phyloP scores from a whole-genome alignment of 495 filamentous ascomycete species.

The Copromyces sp. region DNA sequence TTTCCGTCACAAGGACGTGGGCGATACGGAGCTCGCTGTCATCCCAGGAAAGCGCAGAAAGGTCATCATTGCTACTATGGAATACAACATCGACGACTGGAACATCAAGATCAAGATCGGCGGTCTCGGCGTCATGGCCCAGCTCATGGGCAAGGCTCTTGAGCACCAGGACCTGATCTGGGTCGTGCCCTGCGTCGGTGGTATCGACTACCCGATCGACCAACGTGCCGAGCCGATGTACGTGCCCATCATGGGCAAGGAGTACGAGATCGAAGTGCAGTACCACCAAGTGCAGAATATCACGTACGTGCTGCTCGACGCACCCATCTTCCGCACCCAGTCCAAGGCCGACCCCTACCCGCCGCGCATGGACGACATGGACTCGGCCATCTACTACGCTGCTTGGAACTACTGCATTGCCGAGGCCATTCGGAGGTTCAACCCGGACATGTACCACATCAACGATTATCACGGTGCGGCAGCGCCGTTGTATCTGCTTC shows the following conservation, averaged over 20 bases:
- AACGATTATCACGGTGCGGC: slow-evolving; percentile 70
- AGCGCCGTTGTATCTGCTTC: slow-evolving; percentile 59
- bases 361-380: slow-evolving; percentile 60
- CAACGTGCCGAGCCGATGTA: slow-evolving; percentile 50
- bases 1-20: slow-evolving; percentile 44
- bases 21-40: slow-evolving; percentile 51
- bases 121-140: slow-evolving; percentile 60
- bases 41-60: slow-evolving; percentile 44
- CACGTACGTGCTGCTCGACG: slow-evolving; percentile 62
- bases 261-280: slow-evolving; percentile 52
- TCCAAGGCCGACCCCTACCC: slow-evolving; percentile 56
- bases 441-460: slow-evolving; percentile 64
- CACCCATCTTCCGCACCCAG: slow-evolving; percentile 58
- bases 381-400: slow-evolving; percentile 62
- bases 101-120: slow-evolving; percentile 64
- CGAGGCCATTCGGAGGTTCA: slow-evolving; percentile 44
- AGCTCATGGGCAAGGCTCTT: slow-evolving; percentile 63
- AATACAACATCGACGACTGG: slow-evolving; percentile 68
- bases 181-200: slow-evolving; percentile 67
- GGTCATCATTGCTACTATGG: slow-evolving; percentile 58
- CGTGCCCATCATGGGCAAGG: slow-evolving; percentile 50
- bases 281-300: slow-evolving; percentile 61
- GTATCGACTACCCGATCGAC: slow-evolving; percentile 52
- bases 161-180: slow-evolving; percentile 61
- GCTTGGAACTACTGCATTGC: slow-evolving; percentile 66